Evolutionary conservation across 805 yeast genomes (phyloP).

Genomic region (Groenewaldozyma tartarivorans): DNA sequence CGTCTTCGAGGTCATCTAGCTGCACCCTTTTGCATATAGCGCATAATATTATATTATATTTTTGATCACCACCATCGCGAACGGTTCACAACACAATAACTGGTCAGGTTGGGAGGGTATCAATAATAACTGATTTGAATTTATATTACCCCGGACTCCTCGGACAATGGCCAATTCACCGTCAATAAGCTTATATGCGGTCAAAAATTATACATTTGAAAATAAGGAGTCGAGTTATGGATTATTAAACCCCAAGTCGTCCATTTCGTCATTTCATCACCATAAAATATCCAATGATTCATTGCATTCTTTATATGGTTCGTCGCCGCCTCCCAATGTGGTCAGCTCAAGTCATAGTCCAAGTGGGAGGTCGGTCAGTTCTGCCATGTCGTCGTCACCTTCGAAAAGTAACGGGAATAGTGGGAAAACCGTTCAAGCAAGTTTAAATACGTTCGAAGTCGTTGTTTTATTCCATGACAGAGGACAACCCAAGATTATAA

Average conservation of each 20-base stretch:
- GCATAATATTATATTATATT: too few species aligned
- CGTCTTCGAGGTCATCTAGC: too few species aligned
- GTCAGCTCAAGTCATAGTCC: too few species aligned
- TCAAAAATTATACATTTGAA: neutral
- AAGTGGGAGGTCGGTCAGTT: neutral
- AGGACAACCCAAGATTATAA: slow-evolving; percentile 25
- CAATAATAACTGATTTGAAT: too few species aligned
- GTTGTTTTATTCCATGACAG: slow-evolving; percentile 26
- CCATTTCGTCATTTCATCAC: neutral
- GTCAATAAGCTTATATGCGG: neutral
- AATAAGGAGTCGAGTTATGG: neutral
- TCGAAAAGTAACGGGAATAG: slow-evolving; percentile 3
- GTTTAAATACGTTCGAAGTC: slow-evolving; percentile 22
- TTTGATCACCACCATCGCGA: too few species aligned
- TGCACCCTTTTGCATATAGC: too few species aligned
- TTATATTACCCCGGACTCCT: neutral
- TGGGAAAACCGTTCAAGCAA: slow-evolving; percentile 21
- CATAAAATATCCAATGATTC: neutral
- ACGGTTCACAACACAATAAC: too few species aligned
- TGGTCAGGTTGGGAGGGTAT: too few species aligned
- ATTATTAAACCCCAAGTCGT: neutral
- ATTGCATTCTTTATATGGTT: neutral
- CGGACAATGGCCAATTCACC: neutral
- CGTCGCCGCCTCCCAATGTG: too few species aligned
- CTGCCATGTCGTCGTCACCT: slow-evolving; percentile 8